Conservation (phyloP, 2,329 filamentous ascomycete species). For the Tolypocladium album region DNA sequence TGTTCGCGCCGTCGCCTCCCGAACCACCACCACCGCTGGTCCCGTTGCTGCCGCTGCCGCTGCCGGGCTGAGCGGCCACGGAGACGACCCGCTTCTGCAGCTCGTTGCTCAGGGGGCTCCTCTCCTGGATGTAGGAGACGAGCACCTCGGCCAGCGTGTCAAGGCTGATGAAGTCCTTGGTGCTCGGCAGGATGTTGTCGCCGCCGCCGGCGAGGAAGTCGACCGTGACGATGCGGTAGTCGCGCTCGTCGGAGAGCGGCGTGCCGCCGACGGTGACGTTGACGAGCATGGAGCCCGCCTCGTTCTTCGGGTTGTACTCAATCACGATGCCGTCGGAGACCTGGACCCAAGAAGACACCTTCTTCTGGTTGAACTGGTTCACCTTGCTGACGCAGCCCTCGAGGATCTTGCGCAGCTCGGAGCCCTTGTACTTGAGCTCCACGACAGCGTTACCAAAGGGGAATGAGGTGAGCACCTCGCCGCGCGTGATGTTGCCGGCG, state of each 20-base stretch:
- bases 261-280: slow-evolving; percentile 37
- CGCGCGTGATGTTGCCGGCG: slow-evolving; percentile 48
- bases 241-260: slow-evolving; percentile 29
- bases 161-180: slow-evolving; percentile 29
- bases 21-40: neutral
- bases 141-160: slow-evolving; percentile 45
- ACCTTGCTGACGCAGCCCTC: slow-evolving; percentile 46
- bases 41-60: neutral
- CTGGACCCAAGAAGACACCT: slow-evolving; percentile 50
- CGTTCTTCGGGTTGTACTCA: slow-evolving; percentile 42
- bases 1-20: neutral
- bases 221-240: slow-evolving; percentile 49
- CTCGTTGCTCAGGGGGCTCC: slow-evolving; percentile 37
- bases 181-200: slow-evolving; percentile 45
- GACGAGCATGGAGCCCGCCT: slow-evolving; percentile 39
- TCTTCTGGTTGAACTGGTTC: slow-evolving; percentile 41
- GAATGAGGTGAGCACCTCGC: slow-evolving; percentile 52
- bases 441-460: slow-evolving; percentile 57
- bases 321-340: slow-evolving; percentile 45
- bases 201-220: slow-evolving; percentile 54
- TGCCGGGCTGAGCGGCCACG: neutral
- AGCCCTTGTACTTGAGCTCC: slow-evolving; percentile 41
- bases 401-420: slow-evolving; percentile 43
- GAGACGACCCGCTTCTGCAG: slow-evolving; percentile 30
- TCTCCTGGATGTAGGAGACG: slow-evolving; percentile 34